A percentile compares a stretch with the other conserved stretches of the same genome.
phyloP scores from a whole-genome alignment of 345 rosid species.

The Erucastrum elatum region DNA sequence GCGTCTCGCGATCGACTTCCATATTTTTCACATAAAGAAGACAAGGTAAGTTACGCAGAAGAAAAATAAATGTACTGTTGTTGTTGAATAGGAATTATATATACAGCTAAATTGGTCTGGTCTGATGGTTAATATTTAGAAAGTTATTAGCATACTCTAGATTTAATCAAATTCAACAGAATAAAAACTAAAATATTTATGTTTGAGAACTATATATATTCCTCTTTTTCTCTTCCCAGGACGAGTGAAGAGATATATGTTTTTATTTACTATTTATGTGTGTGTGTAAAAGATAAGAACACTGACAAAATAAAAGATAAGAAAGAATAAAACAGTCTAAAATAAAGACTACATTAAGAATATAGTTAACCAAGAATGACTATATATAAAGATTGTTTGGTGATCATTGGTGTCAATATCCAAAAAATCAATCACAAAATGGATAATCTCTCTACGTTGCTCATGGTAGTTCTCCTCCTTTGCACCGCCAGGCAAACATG shows the following conservation, averaged over 20 bases:
- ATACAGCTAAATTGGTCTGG: background rate
- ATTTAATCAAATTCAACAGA: background rate
- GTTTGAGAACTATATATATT: background rate
- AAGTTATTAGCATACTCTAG: background rate
- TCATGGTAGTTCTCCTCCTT: conserved; percentile 27
- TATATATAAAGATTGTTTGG: conserved; percentile 21
- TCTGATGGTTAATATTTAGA: background rate
- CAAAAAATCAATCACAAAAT: conserved; percentile 13
- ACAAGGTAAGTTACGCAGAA: background rate
- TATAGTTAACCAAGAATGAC: conserved; percentile 21
- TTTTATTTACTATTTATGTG: background rate
- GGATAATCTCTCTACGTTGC: conserved; percentile 27
- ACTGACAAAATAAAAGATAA: conserved; percentile 19
- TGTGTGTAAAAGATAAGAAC: conserved; percentile 13
- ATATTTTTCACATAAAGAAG: background rate
- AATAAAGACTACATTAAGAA: conserved; percentile 1
- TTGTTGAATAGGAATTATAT: background rate
- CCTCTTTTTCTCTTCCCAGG: background rate
- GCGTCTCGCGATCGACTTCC: background rate
- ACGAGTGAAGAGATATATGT: background rate
- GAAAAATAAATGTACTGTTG: background rate
- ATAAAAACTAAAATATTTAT: background rate
- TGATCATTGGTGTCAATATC: conserved; percentile 9
- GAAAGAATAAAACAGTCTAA: conserved; percentile 13
- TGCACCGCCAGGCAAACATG: conserved; percentile 26